Evolutionary conservation across 2,329 filamentous ascomycete genomes (phyloP), one percentile per base, ranked within the genome.

Genomic region (Ceratocystiopsis brevicomis): DNA sequence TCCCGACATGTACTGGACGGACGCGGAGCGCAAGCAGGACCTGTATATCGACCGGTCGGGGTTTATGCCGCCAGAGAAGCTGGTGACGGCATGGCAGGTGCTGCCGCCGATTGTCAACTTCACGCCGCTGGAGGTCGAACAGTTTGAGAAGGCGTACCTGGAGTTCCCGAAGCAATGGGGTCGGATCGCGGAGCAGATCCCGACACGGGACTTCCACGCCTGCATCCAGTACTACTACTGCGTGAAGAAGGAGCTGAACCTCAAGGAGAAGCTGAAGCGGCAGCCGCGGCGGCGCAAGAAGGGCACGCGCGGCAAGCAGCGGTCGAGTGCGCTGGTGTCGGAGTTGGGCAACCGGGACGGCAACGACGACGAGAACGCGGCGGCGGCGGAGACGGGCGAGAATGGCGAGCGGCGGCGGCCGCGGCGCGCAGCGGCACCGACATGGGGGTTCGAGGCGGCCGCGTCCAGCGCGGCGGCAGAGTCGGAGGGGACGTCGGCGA

Each of bases 171-270:
- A 90, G 65, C 81, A 86, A 54, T 90, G 81, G 81, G 80, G 81
- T 45, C 76, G 74, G 52, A 76, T 90, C 45, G 79, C 82, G 6
- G 74, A 80, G 46, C 67, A 68, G 19, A 61, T 88, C 6, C 69
- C 71, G 1, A 67, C 70, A 30, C 74, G 82, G 19, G 76, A 81
- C 52, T 86, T 84, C 58, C 78, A 80, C 50, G 73, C 81, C 39
- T 85, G 80, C 58, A 90, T 90, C 51, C 79, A 85, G 55, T 85
- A 87, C 58, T 90, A 90, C 59, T 90, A 90, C 58, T 68, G 82
- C 48, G 82, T 79, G 55, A 90, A 76, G 61, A 80, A 79, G 61
- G 69, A 76, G 39, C 71, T 76, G 37, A 78, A 82, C 48, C 76
- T 87, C 47, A 85, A 87, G 56, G 79, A 83, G 54, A 83, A 81